phyloP scores from a whole-genome alignment of 495 filamentous ascomycete species.

The Neurospora discreta region DNA sequence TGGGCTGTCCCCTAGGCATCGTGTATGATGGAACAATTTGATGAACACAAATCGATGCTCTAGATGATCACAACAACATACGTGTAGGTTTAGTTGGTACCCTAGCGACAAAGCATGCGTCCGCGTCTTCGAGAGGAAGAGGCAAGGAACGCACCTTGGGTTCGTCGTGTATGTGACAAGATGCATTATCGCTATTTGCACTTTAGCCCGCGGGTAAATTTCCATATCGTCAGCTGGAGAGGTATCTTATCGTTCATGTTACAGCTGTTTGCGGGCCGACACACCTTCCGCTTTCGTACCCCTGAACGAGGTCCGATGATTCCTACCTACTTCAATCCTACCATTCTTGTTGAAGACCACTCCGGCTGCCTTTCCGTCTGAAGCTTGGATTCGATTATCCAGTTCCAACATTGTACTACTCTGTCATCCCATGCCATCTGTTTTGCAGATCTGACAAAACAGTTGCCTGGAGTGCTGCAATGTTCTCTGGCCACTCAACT shows the following conservation, averaged over 20 bases:
- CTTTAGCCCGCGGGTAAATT: not conserved
- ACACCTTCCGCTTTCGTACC: not conserved
- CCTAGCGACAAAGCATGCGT: not conserved
- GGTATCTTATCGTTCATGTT: not conserved
- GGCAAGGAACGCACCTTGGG: no score
- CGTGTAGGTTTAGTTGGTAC: not conserved
- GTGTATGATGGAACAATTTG: not conserved
- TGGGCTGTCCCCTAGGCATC: not conserved
- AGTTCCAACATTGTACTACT: not conserved
- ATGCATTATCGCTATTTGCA: not conserved
- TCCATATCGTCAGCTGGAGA: not conserved
- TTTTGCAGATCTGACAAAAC: not conserved
- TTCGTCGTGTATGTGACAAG: no score
- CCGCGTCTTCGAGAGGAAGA: no score
- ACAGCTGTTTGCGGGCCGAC: not conserved
- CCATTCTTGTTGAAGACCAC: not conserved
- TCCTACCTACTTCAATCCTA: not conserved
- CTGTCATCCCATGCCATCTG: not conserved
- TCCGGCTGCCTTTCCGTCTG: not conserved
- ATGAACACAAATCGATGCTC: not conserved
- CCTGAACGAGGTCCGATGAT: not conserved
- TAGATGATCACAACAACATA: not conserved
- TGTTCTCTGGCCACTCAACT: not conserved
- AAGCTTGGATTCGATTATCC: not conserved
- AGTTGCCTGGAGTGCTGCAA: not conserved